Percentiles rank a stretch among this genome's conserved stretches.
phyloP scores from a whole-genome alignment of 2,329 filamentous ascomycete genomes.

The Neophaeococcomyces aloes region DNA sequence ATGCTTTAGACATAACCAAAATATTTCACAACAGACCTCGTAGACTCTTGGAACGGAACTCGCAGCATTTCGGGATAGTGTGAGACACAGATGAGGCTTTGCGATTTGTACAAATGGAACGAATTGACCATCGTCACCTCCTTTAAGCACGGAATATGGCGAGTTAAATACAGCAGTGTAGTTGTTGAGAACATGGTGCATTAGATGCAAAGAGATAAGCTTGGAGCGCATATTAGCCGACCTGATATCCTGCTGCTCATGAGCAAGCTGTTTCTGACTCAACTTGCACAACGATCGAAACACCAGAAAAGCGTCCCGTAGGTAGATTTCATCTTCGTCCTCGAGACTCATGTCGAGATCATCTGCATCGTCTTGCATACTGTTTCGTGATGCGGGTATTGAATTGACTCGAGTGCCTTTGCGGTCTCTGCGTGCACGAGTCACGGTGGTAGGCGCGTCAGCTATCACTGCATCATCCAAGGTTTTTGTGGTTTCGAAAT shows the following conservation, averaged over 20 bases:
- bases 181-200: slow-evolving; percentile 91
- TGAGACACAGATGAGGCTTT: slow-evolving; percentile 93
- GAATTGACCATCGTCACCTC: slow-evolving; percentile 68
- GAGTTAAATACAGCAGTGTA: slow-evolving; percentile 85
- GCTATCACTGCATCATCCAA: slow-evolving; percentile 56
- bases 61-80: slow-evolving; percentile 86
- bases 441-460: slow-evolving; percentile 58
- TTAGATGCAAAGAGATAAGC: slow-evolving; percentile 85
- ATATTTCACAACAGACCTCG: slow-evolving; percentile 92
- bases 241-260: slow-evolving; percentile 82
- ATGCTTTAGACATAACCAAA: slow-evolving; percentile 92
- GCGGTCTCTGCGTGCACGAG: slow-evolving; percentile 43
- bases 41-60: slow-evolving; percentile 88
- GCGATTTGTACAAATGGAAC: slow-evolving; percentile 89
- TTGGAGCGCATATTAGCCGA: slow-evolving; percentile 97
- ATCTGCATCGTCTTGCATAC: slow-evolving; percentile 29
- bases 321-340: slow-evolving; percentile 81
- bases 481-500: slow-evolving; percentile 56
- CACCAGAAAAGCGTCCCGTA: slow-evolving; percentile 91
- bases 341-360: slow-evolving; percentile 35
- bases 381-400: slow-evolving; percentile 29
- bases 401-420: slow-evolving; percentile 36
- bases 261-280: slow-evolving; percentile 79
- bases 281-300: slow-evolving; percentile 97
- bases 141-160: slow-evolving; percentile 81